phyloP scores from a whole-genome alignment of 164 flowering plant species.

The Tinospora cordifolia region DNA sequence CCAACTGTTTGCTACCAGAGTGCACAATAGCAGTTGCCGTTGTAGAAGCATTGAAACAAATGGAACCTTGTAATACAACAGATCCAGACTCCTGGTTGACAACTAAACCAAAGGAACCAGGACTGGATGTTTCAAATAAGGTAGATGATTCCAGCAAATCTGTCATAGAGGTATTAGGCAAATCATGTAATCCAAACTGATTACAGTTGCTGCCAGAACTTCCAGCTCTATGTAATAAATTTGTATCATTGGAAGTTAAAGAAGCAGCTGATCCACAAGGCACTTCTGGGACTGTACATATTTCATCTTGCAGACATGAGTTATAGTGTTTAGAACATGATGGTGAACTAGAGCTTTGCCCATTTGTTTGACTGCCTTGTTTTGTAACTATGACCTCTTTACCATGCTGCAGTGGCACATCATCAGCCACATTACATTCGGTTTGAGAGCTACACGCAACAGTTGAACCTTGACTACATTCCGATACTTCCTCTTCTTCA shows the following conservation, averaged over 20 bases:
- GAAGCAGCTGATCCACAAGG: conserved; percentile 26
- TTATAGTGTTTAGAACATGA: conserved; percentile 38
- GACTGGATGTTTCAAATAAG: conserved; percentile 20
- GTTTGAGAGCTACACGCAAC: conserved; percentile 38
- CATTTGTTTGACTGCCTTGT: conserved; percentile 28
- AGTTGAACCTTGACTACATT: conserved; percentile 71
- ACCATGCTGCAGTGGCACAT: conserved; percentile 18
- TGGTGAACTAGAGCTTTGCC: conserved; percentile 32
- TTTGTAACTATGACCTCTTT: conserved; percentile 29
- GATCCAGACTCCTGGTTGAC: conserved; percentile 23
- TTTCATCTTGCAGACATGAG: conserved; percentile 34
- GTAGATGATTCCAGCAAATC: conserved; percentile 32
- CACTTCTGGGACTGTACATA: conserved; percentile 31
- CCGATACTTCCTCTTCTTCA: conserved; percentile 60
- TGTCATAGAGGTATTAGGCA: conserved; percentile 27
- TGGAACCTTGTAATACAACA: conserved; percentile 25
- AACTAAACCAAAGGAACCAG: conserved; percentile 16
- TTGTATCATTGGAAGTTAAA: conserved; percentile 24
- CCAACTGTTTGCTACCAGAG: conserved; percentile 26
- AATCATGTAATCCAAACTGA: conserved; percentile 24
- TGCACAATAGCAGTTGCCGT: conserved; percentile 17
- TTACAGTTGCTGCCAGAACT: conserved; percentile 20
- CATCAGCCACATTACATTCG: conserved; percentile 32
- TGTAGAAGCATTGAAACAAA: conserved; percentile 23
- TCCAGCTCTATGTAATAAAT: conserved; percentile 21